A percentile compares a stretch with the other conserved stretches of the same genome.
These are phyloP conservation scores for Passalora sequoiae DNA, from an alignment of 2,329 filamentous ascomycete species.

Conservation along the genomic window DNA sequence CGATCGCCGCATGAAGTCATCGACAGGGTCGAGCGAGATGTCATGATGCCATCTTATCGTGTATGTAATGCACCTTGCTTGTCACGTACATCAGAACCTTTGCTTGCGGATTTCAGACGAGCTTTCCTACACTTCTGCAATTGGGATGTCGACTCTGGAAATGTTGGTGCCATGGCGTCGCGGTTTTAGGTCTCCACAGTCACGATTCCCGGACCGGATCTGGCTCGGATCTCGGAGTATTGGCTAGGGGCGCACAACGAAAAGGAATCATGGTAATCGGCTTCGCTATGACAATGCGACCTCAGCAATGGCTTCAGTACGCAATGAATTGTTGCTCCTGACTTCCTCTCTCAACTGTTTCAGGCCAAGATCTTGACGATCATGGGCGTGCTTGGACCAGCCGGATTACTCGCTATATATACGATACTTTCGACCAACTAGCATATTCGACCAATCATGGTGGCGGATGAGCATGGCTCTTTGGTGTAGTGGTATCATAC, in stretches of 20 bases:
- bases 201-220: not conserved
- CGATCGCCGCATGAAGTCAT: not conserved
- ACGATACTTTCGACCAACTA: not conserved
- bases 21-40: not conserved
- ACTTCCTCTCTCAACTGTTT: not conserved
- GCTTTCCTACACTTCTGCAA: not conserved
- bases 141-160: too few relatives aligned
- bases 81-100: not conserved
- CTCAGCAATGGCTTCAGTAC: not conserved
- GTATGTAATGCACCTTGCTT: too few relatives aligned
- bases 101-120: not conserved
- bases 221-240: not conserved
- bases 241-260: too few relatives aligned
- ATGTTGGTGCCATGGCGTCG: not conserved
- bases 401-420: not conserved
- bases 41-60: not conserved
- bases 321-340: too few relatives aligned
- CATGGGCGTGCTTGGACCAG: not conserved
- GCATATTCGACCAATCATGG: not conserved
- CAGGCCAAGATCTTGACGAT: not conserved
- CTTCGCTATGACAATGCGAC: too few relatives aligned
- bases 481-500: slow-evolving; percentile 16
- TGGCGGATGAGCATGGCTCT: not conserved
- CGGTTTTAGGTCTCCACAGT: not conserved
- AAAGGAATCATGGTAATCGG: too few relatives aligned